Conservation (phyloP, 106 monocot genomes). For the Hemerocallis citrina region DNA sequence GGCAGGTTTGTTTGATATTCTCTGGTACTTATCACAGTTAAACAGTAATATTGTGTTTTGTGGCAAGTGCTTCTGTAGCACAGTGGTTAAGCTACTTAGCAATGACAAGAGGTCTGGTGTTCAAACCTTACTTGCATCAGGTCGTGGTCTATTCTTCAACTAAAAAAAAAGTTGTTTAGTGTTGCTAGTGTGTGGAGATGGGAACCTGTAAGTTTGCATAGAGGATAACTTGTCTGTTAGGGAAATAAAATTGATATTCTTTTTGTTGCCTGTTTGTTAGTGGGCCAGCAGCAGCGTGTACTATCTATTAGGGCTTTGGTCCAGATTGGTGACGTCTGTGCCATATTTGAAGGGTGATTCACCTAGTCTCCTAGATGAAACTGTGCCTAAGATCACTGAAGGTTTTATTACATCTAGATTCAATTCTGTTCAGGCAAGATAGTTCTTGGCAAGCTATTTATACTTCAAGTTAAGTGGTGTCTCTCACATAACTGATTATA, state of each 20-base stretch:
- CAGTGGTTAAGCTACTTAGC: no score
- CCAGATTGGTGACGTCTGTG: constrained; percentile 92
- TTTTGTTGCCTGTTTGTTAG: constrained; percentile 31
- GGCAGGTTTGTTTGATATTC: constrained; percentile 67
- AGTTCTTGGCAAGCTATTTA: neutral
- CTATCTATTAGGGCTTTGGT: constrained; percentile 95
- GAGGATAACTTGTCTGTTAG: neutral
- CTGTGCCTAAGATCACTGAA: constrained; percentile 94
- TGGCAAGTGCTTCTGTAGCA: neutral
- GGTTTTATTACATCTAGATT: constrained; percentile 95
- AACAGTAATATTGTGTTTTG: no score
- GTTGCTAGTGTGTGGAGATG: no score
- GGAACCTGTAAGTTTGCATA: neutral
- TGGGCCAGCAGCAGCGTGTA: constrained; percentile 98
- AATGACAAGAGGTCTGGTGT: no score
- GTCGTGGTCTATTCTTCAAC: no score
- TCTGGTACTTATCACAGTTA: neutral
- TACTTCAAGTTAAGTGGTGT: neutral
- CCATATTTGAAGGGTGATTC: constrained; percentile 92
- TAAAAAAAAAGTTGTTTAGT: no score
- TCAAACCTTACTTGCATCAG: no score
- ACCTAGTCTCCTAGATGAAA: constrained; percentile 87
- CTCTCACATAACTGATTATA: constrained; percentile 9
- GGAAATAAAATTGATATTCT: neutral
- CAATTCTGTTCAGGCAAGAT: constrained; percentile 85